A percentile compares a stretch with the other conserved stretches of the same genome.
Conservation (phyloP, 2,329 filamentous ascomycete genomes). For the Simplicillium aogashimaense region DNA sequence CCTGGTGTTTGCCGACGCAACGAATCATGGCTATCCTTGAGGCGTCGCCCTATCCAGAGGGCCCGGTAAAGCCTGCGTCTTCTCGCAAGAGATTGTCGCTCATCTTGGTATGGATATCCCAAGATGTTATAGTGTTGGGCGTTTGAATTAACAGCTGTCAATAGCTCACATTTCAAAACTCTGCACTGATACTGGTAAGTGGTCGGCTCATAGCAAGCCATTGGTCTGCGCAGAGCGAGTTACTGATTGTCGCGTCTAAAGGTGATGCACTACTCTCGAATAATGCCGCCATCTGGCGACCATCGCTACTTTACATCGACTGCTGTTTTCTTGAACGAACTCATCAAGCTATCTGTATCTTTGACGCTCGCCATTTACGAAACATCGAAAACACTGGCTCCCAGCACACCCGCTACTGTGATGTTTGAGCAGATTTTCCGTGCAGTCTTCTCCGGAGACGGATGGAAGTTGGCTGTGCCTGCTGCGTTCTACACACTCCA, state of each 20-base stretch:
- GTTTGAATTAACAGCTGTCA: not conserved
- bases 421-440: conserved; percentile 72
- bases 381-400: conserved; percentile 65
- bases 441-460: conserved; percentile 78
- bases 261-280: conserved; percentile 90
- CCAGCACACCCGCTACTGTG: conserved; percentile 69
- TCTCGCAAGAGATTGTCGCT: conserved; percentile 58
- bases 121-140: not conserved
- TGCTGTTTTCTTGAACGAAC: conserved; percentile 85
- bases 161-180: conserved; percentile 67
- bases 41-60: not conserved
- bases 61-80: not conserved
- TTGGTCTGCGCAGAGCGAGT: not conserved
- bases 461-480: conserved; percentile 89
- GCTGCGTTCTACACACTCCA: conserved; percentile 83
- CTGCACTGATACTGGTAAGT: conserved; percentile 57
- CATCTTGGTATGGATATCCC: conserved; percentile 47
- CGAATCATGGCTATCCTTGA: too few species aligned
- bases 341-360: conserved; percentile 81
- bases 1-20: too few species aligned
- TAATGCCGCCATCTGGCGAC: conserved; percentile 77
- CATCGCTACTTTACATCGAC: conserved; percentile 91
- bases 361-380: conserved; percentile 84
- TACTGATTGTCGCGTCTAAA: conserved; percentile 21
- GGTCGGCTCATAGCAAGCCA: not conserved